These are phyloP conservation scores for Tagetes erecta DNA, from an alignment of 129 eudicot species.

Conservation along the genomic window DNA sequence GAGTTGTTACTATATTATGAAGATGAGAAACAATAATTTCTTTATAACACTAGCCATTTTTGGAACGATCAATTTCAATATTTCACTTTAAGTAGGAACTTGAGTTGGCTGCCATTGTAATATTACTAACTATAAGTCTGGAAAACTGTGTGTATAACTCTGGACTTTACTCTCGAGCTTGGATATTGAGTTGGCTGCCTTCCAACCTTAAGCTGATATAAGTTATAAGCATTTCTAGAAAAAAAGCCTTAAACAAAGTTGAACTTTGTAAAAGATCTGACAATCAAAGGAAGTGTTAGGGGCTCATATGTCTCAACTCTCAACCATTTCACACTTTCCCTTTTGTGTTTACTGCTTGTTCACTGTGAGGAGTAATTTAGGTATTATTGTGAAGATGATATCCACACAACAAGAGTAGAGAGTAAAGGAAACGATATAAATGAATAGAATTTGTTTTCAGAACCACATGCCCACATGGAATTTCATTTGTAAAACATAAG, in stretches of 20 bases:
- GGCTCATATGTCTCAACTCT: not conserved
- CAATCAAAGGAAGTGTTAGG: not conserved
- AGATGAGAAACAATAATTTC: no score
- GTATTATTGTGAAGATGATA: conserved; percentile 15
- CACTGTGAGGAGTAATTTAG: conserved; percentile 1
- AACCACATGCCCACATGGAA: not conserved
- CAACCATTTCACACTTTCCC: not conserved
- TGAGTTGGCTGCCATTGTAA: no score
- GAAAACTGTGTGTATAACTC: no score
- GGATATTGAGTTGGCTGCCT: no score
- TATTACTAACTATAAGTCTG: no score
- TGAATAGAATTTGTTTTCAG: not conserved
- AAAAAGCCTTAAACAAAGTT: not conserved
- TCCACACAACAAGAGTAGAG: not conserved
- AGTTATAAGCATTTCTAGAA: not conserved
- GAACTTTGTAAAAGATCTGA: conserved; percentile 4
- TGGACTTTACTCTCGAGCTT: no score
- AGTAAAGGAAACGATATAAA: not conserved
- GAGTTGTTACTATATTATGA: no score
- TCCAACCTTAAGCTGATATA: not conserved
- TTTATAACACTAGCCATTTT: no score
- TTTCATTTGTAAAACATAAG: conserved; percentile 6
- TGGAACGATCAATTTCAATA: no score
- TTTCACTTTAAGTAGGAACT: no score
- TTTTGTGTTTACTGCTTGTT: conserved; percentile 1